Evolutionary conservation across 441 rosid genomes (phyloP).

Genomic region (Theobroma grandiflorum): DNA sequence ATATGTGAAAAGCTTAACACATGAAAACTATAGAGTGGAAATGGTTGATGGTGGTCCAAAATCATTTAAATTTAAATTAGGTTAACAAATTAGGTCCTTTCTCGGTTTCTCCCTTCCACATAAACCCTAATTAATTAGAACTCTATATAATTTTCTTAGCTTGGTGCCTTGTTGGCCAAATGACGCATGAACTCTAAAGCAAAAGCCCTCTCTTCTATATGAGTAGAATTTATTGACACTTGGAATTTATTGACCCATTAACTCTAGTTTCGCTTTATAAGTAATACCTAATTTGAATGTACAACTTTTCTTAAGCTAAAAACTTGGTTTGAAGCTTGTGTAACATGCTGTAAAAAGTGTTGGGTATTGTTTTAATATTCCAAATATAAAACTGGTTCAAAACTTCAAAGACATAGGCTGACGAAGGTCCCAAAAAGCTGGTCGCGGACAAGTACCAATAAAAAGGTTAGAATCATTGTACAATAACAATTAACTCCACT

Average conservation of each 20-base stretch:
- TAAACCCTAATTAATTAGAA: neutral
- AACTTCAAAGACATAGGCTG: conserved; percentile 37
- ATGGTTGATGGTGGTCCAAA: neutral
- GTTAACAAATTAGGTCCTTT: neutral
- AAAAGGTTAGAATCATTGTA: conserved; percentile 44
- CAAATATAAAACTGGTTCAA: conserved; percentile 12
- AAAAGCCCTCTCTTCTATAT: neutral
- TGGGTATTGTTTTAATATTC: neutral
- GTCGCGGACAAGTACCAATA: conserved; percentile 55
- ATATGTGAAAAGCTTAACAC: too few species aligned
- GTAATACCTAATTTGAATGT: too few species aligned
- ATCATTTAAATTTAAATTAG: neutral
- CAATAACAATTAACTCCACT: conserved; percentile 37
- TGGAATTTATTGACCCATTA: too few species aligned
- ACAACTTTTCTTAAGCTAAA: neutral
- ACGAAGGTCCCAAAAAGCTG: conserved; percentile 58
- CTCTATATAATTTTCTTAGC: neutral
- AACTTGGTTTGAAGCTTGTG: neutral
- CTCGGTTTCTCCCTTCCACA: neutral
- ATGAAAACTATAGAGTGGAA: too few species aligned
- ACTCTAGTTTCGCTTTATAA: too few species aligned
- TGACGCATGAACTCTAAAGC: neutral
- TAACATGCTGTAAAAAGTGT: conserved; percentile 21
- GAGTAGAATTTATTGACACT: neutral
- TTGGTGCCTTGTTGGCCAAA: neutral